These are phyloP conservation scores for Neofusicoccum ribis DNA, from an alignment of 2,329 filamentous ascomycete species.

Conservation along the genomic window DNA sequence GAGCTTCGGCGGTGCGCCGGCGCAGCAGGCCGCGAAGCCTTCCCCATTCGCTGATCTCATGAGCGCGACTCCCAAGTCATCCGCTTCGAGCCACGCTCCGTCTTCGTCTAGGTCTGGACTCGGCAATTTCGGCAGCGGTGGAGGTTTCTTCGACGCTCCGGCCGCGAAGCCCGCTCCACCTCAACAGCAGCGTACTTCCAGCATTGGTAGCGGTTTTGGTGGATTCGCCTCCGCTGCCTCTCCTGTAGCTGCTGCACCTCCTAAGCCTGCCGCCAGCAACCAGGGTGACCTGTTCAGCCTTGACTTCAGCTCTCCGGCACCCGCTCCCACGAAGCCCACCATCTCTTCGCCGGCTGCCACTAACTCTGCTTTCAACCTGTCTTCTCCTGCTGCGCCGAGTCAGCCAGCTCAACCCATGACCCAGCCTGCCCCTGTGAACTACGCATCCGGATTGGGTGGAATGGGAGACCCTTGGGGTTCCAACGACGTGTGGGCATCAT, in stretches of 20 bases:
- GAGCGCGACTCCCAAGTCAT: conserved; percentile 50
- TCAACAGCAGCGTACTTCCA: conserved; percentile 51
- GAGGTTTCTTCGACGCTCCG: conserved; percentile 77
- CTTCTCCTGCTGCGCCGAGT: conserved; percentile 49
- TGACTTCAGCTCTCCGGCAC: conserved; percentile 37
- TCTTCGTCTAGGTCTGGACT: conserved; percentile 43
- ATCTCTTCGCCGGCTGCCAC: conserved; percentile 36
- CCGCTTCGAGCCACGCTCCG: conserved; percentile 39
- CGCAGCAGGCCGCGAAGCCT: conserved; percentile 55
- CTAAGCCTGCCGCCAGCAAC: conserved; percentile 45
- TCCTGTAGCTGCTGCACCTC: conserved; percentile 44
- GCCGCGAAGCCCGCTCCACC: conserved; percentile 46
- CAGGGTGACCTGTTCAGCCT: conserved; percentile 83
- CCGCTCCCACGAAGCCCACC: conserved; percentile 31
- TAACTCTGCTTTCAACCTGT: conserved; percentile 81
- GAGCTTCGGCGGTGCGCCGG: conserved; percentile 56
- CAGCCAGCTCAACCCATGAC: conserved; percentile 32
- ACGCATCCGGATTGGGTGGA: conserved; percentile 44
- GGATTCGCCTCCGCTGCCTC: conserved; percentile 69
- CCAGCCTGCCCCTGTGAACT: conserved; percentile 29
- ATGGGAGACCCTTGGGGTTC: conserved; percentile 77
- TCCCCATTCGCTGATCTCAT: conserved; percentile 65
- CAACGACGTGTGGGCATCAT: conserved; percentile 76
- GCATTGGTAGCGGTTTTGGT: conserved; percentile 56
- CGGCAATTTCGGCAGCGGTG: conserved; percentile 63